Evolutionary conservation across 1,284 basidiomycete genomes (phyloP).

Genomic region (Sanghuangporus sanghuang): DNA sequence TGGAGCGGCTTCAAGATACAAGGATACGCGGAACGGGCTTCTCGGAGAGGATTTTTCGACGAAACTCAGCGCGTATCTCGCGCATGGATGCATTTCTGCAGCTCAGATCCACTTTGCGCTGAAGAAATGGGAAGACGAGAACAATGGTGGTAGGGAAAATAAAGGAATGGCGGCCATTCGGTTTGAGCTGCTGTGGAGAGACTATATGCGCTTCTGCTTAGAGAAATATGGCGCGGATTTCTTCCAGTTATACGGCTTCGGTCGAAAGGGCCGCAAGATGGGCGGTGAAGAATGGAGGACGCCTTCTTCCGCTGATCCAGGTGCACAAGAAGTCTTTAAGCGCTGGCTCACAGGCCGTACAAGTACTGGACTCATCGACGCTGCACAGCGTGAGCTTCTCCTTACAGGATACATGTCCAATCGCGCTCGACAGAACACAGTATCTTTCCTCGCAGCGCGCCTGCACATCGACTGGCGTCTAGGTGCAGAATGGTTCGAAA

Average conservation of each 20-base stretch:
- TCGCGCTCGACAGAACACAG: constrained; percentile 49
- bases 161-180: constrained; percentile 26
- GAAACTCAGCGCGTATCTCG: constrained; percentile 46
- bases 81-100: constrained; percentile 42
- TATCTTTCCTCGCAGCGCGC: constrained; percentile 47
- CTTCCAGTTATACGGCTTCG: constrained; percentile 23
- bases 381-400: constrained; percentile 44
- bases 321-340: constrained; percentile 28
- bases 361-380: constrained; percentile 49
- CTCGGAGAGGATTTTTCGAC: constrained; percentile 46
- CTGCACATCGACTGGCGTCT: constrained; percentile 48
- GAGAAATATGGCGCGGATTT: constrained; percentile 25
- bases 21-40: constrained; percentile 48
- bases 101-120: constrained; percentile 33
- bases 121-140: constrained; percentile 22
- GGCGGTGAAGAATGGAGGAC: constrained; percentile 16
- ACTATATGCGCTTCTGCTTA: constrained; percentile 44
- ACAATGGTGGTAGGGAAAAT: constrained; percentile 20
- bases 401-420: constrained; percentile 51
- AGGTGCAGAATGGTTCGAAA: constrained; percentile 35
- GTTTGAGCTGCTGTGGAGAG: constrained; percentile 50
- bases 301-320: constrained; percentile 14
- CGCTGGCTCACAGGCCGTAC: constrained; percentile 43
- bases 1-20: constrained; percentile 35
- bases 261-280: neutral